A percentile compares a stretch with the other conserved stretches of the same genome.
Conservation (phyloP, 2,329 filamentous ascomycete species). For the Penicillium sp. region DNA sequence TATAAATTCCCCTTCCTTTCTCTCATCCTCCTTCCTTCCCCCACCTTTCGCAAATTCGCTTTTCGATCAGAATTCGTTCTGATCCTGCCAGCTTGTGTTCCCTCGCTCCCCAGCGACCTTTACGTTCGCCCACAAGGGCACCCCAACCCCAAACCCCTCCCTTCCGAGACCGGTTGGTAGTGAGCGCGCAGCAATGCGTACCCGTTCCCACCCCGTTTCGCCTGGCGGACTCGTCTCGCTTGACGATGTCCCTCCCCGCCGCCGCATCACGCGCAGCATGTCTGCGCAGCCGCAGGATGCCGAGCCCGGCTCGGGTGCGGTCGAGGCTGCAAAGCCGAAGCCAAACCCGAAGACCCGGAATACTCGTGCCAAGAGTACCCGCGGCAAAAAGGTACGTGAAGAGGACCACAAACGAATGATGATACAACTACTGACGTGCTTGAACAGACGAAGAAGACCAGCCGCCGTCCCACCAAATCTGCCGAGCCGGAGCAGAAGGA, state of each 20-base stretch:
- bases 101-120: not conserved
- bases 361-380: slow-evolving; percentile 7
- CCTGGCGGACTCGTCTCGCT: slow-evolving; percentile 33
- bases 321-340: not conserved
- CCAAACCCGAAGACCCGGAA: slow-evolving; percentile 7
- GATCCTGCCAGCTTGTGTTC: not conserved
- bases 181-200: slow-evolving; percentile 31
- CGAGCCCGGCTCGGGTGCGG: slow-evolving; percentile 1
- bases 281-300: slow-evolving; percentile 16
- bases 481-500: slow-evolving; percentile 4
- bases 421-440: not conserved
- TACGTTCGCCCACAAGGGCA: not conserved
- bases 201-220: slow-evolving; percentile 37
- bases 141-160: not conserved
- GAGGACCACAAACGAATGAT: not conserved
- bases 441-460: not conserved
- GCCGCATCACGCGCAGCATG: slow-evolving; percentile 16
- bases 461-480: not conserved
- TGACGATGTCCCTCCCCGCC: slow-evolving; percentile 17
- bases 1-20: not conserved
- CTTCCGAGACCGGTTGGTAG: not conserved
- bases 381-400: slow-evolving; percentile 11
- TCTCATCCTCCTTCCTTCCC: not conserved
- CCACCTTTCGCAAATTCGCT: not conserved
- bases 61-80: not conserved